Percentiles rank a stretch among this genome's conserved stretches.
Conservation (phyloP, 768 basidiomycete species). For the Gloeopeniophorella convolvens region DNA sequence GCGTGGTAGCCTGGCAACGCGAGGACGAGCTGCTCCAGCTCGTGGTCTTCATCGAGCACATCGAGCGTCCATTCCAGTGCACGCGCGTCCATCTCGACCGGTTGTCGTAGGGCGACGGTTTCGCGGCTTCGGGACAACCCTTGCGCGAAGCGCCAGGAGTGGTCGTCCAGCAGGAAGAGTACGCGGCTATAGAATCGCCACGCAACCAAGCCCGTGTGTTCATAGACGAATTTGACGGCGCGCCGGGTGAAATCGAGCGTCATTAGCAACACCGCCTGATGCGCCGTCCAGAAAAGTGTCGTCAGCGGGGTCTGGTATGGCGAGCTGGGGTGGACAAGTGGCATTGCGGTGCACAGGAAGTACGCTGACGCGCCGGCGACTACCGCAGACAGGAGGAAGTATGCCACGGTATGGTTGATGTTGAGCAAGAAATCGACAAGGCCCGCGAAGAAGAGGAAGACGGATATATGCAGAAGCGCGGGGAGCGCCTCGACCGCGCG, state of each 20-base stretch:
- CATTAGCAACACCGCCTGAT: neutral
- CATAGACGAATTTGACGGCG: constrained; percentile 4
- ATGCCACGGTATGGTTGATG: constrained; percentile 11
- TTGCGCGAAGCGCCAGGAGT: constrained; percentile 6
- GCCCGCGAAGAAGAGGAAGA: constrained; percentile 21
- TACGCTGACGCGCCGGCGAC: constrained; percentile 7
- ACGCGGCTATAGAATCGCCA: constrained; percentile 7
- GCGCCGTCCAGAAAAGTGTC: constrained; percentile 2
- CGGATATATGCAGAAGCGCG: constrained; percentile 14
- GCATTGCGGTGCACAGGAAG: constrained; percentile 7
- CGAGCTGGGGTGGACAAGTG: constrained; percentile 11
- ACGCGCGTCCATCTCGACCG: constrained; percentile 7
- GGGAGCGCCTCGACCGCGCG: constrained; percentile 18
- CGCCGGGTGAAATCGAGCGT: constrained; percentile 2
- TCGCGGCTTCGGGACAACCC: constrained; percentile 7
- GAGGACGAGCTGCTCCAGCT: constrained; percentile 6
- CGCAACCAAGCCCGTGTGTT: neutral
- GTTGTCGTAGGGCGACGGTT: constrained; percentile 1
- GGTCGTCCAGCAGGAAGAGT: neutral
- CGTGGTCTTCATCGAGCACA: constrained; percentile 12
- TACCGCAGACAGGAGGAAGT: constrained; percentile 11
- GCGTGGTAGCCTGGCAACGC: constrained; percentile 15
- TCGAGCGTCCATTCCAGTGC: constrained; percentile 9
- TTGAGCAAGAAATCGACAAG: constrained; percentile 14
- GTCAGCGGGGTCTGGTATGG: constrained; percentile 20